A percentile compares a stretch with the other conserved stretches of the same genome.
These are phyloP conservation scores for Trichoderma koningii DNA, from an alignment of 2,329 filamentous ascomycete species.

Conservation along the genomic window DNA sequence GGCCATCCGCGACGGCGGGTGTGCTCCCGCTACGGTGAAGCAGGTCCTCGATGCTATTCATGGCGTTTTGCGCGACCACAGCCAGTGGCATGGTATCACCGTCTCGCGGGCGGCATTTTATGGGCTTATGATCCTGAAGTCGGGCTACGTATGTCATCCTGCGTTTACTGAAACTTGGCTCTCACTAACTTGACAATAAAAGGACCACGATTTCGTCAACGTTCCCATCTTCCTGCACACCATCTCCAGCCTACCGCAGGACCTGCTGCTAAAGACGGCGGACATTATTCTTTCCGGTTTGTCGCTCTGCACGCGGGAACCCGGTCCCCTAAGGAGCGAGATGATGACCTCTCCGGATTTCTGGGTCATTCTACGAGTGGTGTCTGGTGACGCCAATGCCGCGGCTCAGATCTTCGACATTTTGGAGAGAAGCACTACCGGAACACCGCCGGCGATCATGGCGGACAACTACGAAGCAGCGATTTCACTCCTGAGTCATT, in stretches of 20 bases:
- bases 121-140: constrained; percentile 75
- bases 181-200: constrained; percentile 31
- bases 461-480: constrained; percentile 95
- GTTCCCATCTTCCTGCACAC: constrained; percentile 89
- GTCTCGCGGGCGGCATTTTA: constrained; percentile 86
- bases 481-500: constrained; percentile 81
- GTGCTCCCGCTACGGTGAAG: constrained; percentile 73
- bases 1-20: constrained; percentile 72
- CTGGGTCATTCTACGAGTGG: constrained; percentile 82
- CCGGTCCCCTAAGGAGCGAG: constrained; percentile 79
- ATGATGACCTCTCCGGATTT: constrained; percentile 97
- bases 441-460: constrained; percentile 78
- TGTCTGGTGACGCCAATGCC: constrained; percentile 69
- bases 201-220: constrained; percentile 89
- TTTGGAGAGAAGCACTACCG: constrained; percentile 74
- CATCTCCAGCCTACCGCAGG: constrained; percentile 82
- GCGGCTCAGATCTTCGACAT: constrained; percentile 82
- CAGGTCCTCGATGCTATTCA: constrained; percentile 79
- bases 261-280: constrained; percentile 74
- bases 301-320: constrained; percentile 74
- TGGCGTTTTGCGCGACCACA: constrained; percentile 75
- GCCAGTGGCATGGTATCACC: constrained; percentile 78
- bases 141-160: constrained; percentile 71
- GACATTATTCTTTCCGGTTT: constrained; percentile 77
- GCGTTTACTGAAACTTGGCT: too few species aligned